Conservation (phyloP, 2,329 filamentous ascomycete species). For the Ceratocystis colombiana region DNA sequence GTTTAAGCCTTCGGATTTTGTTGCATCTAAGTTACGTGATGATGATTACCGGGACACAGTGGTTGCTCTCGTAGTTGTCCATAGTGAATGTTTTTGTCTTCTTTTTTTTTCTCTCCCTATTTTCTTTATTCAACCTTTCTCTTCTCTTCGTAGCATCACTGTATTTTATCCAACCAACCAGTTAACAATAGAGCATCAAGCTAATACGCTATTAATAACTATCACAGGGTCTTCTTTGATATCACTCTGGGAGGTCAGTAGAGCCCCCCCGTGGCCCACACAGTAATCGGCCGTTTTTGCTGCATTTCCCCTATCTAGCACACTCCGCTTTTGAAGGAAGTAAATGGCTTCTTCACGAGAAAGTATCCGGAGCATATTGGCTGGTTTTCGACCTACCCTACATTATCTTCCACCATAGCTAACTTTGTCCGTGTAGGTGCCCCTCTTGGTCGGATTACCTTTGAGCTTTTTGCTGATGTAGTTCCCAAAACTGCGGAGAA, state of each 20-base stretch:
- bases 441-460: slow-evolving; percentile 74
- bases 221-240: slow-evolving; percentile 59
- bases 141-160: too few species aligned
- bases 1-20: too few species aligned
- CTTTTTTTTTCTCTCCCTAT: too few species aligned
- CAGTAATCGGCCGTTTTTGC: background rate
- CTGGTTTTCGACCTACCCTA: background rate
- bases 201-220: background rate
- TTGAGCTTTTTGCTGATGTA: slow-evolving; percentile 78
- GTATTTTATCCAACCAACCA: too few species aligned
- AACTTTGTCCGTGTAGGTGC: slow-evolving; percentile 48
- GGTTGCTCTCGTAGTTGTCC: too few species aligned
- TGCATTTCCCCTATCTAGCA: background rate
- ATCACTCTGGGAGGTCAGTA: slow-evolving; percentile 64
- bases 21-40: too few species aligned
- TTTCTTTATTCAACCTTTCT: too few species aligned
- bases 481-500: slow-evolving; percentile 89
- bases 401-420: background rate
- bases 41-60: too few species aligned
- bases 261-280: background rate
- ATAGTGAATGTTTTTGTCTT: too few species aligned
- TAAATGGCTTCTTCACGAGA: too few species aligned
- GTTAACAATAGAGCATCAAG: background rate
- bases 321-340: too few species aligned
- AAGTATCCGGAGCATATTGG: too few species aligned